Conservation (phyloP, 495 filamentous ascomycete species). For the Staphylotrichum longicolle region DNA sequence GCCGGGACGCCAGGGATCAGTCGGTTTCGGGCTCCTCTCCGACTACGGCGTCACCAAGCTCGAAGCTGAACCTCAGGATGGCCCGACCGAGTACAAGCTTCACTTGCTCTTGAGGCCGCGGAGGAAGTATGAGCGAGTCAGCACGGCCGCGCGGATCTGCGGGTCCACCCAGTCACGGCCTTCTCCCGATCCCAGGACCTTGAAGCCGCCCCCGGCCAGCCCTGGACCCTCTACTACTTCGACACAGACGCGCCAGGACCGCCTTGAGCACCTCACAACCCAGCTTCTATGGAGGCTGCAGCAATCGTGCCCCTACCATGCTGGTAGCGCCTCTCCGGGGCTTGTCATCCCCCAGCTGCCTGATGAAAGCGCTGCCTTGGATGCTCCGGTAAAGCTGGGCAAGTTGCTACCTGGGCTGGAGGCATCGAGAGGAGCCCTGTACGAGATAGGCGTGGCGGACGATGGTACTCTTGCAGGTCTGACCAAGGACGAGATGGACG, state of each 20-base stretch:
- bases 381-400: constrained; percentile 56
- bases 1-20: constrained; percentile 31
- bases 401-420: constrained; percentile 78
- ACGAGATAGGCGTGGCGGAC: constrained; percentile 95
- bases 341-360: constrained; percentile 73
- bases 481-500: constrained; percentile 86
- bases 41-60: constrained; percentile 74
- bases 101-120: constrained; percentile 83
- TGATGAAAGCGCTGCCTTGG: constrained; percentile 53
- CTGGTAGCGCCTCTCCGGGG: constrained; percentile 60
- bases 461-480: constrained; percentile 90
- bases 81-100: constrained; percentile 93
- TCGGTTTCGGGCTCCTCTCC: constrained; percentile 54
- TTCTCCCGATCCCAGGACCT: constrained; percentile 58
- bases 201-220: constrained; percentile 30
- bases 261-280: constrained; percentile 87
- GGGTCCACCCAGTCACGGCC: constrained; percentile 60
- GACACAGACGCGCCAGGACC: constrained; percentile 68
- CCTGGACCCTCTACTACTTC: constrained; percentile 39
- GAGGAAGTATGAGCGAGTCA: constrained; percentile 64
- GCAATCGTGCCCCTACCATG: constrained; percentile 89
- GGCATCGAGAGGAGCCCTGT: constrained; percentile 87
- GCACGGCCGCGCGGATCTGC: constrained; percentile 39
- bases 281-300: constrained; percentile 93
- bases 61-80: constrained; percentile 88